phyloP scores from a whole-genome alignment of 2,329 filamentous ascomycete genomes.

The Fusarium sp. region DNA sequence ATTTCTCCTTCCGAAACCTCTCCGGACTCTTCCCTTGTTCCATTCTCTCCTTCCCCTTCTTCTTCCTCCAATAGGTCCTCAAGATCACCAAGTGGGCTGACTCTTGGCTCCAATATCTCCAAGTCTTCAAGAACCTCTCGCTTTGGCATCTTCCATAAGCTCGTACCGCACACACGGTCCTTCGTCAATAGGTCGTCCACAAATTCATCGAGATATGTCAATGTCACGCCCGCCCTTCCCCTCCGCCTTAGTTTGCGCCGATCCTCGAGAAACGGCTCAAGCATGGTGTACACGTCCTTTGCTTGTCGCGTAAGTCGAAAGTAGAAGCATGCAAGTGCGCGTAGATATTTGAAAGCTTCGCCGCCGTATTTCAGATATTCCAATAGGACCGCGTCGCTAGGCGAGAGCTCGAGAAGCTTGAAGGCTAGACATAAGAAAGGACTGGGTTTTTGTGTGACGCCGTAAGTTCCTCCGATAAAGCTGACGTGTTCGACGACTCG shows the following conservation, averaged over 20 bases:
- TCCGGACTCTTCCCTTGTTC: slow-evolving; percentile 59
- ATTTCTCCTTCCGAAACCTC: slow-evolving; percentile 57
- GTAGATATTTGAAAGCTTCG: slow-evolving; percentile 86
- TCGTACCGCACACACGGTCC: slow-evolving; percentile 91
- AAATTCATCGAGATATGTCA: slow-evolving; percentile 93
- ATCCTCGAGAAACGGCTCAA: slow-evolving; percentile 89
- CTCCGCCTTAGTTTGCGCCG: slow-evolving; percentile 85
- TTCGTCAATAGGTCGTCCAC: slow-evolving; percentile 92
- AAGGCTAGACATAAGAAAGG: slow-evolving; percentile 95
- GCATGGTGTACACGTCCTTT: slow-evolving; percentile 81
- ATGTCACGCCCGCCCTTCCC: slow-evolving; percentile 78
- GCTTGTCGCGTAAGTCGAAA: slow-evolving; percentile 88
- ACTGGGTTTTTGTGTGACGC: slow-evolving; percentile 86
- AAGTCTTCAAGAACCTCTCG: slow-evolving; percentile 89
- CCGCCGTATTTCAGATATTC: slow-evolving; percentile 86
- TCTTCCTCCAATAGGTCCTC: slow-evolving; percentile 79
- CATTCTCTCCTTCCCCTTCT: slow-evolving; percentile 57
- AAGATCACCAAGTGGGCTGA: slow-evolving; percentile 86
- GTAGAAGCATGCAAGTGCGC: slow-evolving; percentile 92
- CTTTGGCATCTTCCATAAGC: slow-evolving; percentile 90
- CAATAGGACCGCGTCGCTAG: slow-evolving; percentile 81
- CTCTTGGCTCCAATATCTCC: slow-evolving; percentile 86
- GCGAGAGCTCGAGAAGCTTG: slow-evolving; percentile 91
- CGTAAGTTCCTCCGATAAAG: slow-evolving; percentile 91
- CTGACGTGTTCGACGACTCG: slow-evolving; percentile 86